Evolutionary conservation across 768 basidiomycete genomes (phyloP).

Genomic region (Mycena venus): DNA sequence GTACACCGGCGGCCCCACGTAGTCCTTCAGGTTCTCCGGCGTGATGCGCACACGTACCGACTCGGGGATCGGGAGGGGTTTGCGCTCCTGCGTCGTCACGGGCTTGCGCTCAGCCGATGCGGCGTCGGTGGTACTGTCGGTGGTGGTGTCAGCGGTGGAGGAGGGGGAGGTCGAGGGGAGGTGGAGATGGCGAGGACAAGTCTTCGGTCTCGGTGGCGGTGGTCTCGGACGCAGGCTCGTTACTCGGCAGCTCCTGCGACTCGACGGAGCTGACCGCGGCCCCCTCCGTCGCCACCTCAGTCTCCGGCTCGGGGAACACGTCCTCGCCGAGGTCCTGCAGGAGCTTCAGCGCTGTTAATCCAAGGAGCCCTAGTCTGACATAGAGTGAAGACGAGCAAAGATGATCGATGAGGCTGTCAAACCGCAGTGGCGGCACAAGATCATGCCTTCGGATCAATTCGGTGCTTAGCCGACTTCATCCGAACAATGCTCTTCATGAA

Average conservation of each 20-base stretch:
- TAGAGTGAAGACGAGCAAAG: too few species aligned
- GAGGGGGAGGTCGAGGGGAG: too few species aligned
- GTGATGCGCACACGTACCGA: slow-evolving; percentile 86
- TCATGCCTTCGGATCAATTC: too few species aligned
- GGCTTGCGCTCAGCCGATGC: slow-evolving; percentile 53
- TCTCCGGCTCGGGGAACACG: slow-evolving; percentile 75
- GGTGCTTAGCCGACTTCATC: too few species aligned
- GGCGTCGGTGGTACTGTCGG: neutral
- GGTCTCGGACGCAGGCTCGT: slow-evolving; percentile 51
- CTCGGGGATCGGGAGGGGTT: slow-evolving; percentile 86
- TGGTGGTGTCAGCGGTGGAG: slow-evolving; percentile 35
- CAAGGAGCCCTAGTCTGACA: too few species aligned
- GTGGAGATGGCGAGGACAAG: too few species aligned
- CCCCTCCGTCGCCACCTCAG: slow-evolving; percentile 36
- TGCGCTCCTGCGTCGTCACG: slow-evolving; percentile 83
- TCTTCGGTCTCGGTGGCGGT: too few species aligned
- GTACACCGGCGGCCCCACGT: slow-evolving; percentile 96
- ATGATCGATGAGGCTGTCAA: too few species aligned
- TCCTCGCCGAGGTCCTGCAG: slow-evolving; percentile 93
- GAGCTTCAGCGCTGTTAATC: slow-evolving; percentile 90
- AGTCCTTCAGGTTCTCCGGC: slow-evolving; percentile 92
- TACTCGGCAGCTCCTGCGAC: slow-evolving; percentile 61
- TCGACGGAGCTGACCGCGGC: slow-evolving; percentile 61
- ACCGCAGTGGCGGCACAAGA: too few species aligned
- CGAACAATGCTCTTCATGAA: too few species aligned